Percentiles rank a stretch among this genome's conserved stretches.
phyloP scores from a whole-genome alignment of 495 filamentous ascomycete genomes.

The Lichina pygmaea region DNA sequence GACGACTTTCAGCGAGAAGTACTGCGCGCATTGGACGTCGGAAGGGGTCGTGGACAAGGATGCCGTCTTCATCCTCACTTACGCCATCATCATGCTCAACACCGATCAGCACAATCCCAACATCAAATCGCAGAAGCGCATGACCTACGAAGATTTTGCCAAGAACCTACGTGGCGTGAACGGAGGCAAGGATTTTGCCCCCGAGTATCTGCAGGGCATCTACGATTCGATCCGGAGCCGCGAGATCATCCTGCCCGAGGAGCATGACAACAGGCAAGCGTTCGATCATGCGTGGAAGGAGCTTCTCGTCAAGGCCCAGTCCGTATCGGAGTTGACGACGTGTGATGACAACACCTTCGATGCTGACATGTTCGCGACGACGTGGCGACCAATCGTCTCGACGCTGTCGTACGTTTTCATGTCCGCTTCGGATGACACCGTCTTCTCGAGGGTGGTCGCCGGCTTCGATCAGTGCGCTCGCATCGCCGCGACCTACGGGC shows the following conservation, averaged over 20 bases:
- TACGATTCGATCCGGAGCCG: conserved; percentile 75
- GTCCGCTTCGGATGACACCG: conserved; percentile 92
- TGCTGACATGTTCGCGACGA: conserved; percentile 88
- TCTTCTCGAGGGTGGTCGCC: conserved; percentile 75
- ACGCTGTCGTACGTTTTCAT: conserved; percentile 96
- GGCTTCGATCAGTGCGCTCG: conserved; percentile 92
- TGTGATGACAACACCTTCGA: conserved; percentile 90
- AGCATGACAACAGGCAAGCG: conserved; percentile 85
- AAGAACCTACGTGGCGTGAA: conserved; percentile 80
- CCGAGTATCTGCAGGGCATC: conserved; percentile 65
- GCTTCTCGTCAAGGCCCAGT: conserved; percentile 61
- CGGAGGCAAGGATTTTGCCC: conserved; percentile 54
- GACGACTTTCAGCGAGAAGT: conserved; percentile 62
- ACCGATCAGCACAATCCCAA: conserved; percentile 92
- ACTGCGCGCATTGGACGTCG: conserved; percentile 42
- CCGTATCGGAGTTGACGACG: conserved; percentile 40
- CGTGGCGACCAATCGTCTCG: conserved; percentile 83
- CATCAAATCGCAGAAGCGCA: conserved; percentile 51
- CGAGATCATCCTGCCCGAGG: conserved; percentile 91
- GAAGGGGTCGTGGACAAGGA: conserved; percentile 68
- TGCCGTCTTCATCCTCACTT: conserved; percentile 71
- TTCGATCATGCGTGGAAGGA: conserved; percentile 98
- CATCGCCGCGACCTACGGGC: conserved; percentile 63
- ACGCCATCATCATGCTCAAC: conserved; percentile 88
- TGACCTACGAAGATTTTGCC: conserved; percentile 57